Evolutionary conservation across 768 basidiomycete genomes (phyloP).

Genomic region (Suillus brevipes): DNA sequence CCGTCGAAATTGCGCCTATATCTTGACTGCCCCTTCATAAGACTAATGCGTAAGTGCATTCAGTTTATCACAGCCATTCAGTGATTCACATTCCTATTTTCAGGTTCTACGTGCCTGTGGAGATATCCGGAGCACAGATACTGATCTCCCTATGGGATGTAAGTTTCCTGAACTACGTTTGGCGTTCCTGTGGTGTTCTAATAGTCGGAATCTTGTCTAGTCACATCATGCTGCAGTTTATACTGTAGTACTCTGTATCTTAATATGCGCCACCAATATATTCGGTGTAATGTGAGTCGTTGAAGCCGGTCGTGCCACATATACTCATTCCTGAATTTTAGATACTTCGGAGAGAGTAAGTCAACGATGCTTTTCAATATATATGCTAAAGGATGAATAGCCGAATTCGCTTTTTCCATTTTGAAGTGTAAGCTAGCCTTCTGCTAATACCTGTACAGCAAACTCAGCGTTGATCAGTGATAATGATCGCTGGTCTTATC

Average conservation of each 20-base stretch:
- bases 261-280: slow-evolving; percentile 61
- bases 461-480: slow-evolving; percentile 36
- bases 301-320: not conserved
- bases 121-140: slow-evolving; percentile 70
- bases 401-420: slow-evolving; percentile 66
- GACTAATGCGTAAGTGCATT: slow-evolving; percentile 7
- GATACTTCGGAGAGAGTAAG: slow-evolving; percentile 67
- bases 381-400: slow-evolving; percentile 27
- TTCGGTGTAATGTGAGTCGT: slow-evolving; percentile 59
- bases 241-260: slow-evolving; percentile 54
- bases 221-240: slow-evolving; percentile 52
- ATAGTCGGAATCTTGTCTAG: slow-evolving; percentile 28
- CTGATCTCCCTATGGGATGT: slow-evolving; percentile 79
- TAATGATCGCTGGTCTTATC: slow-evolving; percentile 60
- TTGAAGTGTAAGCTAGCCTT: slow-evolving; percentile 50
- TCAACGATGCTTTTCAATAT: not conserved
- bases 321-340: slow-evolving; percentile 16
- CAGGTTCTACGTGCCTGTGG: slow-evolving; percentile 52
- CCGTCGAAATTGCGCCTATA: not conserved
- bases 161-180: slow-evolving; percentile 15
- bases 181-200: slow-evolving; percentile 1
- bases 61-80: not conserved
- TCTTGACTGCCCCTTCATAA: not conserved
- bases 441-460: not conserved
- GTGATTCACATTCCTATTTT: not conserved